Base-by-base conservation (phyloP, 352 stramenopile genomes). In the Phytophthora sansomeana region DNA sequence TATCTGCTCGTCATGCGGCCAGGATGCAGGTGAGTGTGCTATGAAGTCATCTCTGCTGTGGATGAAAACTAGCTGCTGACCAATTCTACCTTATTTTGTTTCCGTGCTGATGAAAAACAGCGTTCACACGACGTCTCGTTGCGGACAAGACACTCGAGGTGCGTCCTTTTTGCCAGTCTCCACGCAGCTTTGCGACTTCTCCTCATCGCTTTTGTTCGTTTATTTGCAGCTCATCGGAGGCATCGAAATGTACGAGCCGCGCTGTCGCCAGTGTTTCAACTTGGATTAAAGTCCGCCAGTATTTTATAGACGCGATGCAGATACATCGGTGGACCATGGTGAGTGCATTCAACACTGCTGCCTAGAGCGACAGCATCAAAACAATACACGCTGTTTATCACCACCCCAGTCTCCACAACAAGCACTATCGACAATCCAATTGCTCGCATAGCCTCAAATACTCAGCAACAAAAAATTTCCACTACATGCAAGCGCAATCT, bases 1-100 rank as follows among this genome's bases (percentile, higher is more conserved):
- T 19, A 87, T 96, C 32, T 96, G 88, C 70, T 87, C 83, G 4
- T 73, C 78, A n/a, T 96, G 87, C 39, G 87, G 87, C 24, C 78
- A 77, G 33, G 85, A 96, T 53, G 85, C 84, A 29, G 82, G 80
- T 89, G 24, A 32, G 69, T 54, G 39, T 46, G 17, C 5, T 10
- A 5, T 46, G n/a, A 14, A 46, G 17, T n/a, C n/a, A n/a, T n/a
- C n/a, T n/a, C n/a, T 43, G 36, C 16, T 16, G n/a, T 5, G 14
- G 39, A 46, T 46, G 9, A 14, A 6, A 10, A 16, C 39, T 6
- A 46, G n/a, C 6, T 46, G 14, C 39, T 46, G 7, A 29, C 17
- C 6, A 3, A 16, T 14, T 10, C 39, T 13, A 17, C 39, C 26
- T 29, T 9, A n/a, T n/a, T 14, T 39, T 55, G n/a, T 33, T 6